Evolutionary conservation across 2,329 filamentous ascomycete species (phyloP), one percentile per base, ranked within the genome.

Genomic region (Helicocarpus griseus): DNA sequence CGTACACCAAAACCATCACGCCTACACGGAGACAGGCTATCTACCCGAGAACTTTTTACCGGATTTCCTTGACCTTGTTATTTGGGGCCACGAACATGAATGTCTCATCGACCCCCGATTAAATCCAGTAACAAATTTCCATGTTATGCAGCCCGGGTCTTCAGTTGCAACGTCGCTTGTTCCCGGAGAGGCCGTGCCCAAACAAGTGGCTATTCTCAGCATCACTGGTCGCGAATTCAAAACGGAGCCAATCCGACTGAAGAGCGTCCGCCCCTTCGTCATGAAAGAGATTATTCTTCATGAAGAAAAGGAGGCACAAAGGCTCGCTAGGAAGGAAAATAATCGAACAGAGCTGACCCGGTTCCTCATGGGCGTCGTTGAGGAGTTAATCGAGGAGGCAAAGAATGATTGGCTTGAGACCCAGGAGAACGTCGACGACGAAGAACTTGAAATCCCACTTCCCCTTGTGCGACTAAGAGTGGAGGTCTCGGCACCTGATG

Each of bases 81-180:
- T 98, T 48, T 98, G 93, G 93, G 93, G 93, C 2, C 93, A 98
- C 62, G 93, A 98, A 68, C 93, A 98, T 64, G 91, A 98, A 67
- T 98, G 93, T 63, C 67, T 91, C 6, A 95, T 98, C 57, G 83
- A 95, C 41, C 93, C 93, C 0, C 73, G 75, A 1, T 76, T 82
- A 44, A 98, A 97, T 60, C 81, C 86, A 0, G 89, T 95, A 62
- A 95, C 85, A 45, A 86, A 85, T 0, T 98, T 98, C 60, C 83
- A 93, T 59, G 91, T 98, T 56, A 96, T 98, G 81, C 93, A 98
- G 62, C 93, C 93, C 0, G 93, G 93, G 0, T 98, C 93, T 0
- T 97, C 93, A 0, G 86, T 98, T 0, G 93, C 91, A 0, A 98
- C 93, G 1, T 97, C 93, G 0, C 74, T 98, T 0, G 83, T 93